Base-by-base conservation (phyloP, 768 basidiomycete genomes). In the Exidia glandulosa region DNA sequence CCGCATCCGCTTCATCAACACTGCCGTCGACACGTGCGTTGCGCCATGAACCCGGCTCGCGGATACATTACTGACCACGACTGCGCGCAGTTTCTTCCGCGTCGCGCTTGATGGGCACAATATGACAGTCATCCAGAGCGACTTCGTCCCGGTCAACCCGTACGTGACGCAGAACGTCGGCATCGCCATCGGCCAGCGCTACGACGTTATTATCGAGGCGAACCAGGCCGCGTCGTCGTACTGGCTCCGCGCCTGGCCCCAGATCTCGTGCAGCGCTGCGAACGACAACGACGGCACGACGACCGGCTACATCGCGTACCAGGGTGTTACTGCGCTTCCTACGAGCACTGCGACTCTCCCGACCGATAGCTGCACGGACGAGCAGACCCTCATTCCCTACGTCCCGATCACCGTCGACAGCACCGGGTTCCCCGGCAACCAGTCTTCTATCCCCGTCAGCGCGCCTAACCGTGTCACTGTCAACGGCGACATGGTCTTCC, bases 1-100 rank as follows among this genome's bases (percentile, higher is more conserved):
- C 36, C 59, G 59, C n/a, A 25, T 60, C 25, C 59, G 59, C 5
- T 37, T 56, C 54, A 47, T 60, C 54, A 60, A 60, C 59, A 36
- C 54, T n/a, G 29, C 34, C 25, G 59, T 37, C 12, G 37, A 52
- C 30, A 48, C 55, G 27, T 29, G 50, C 13, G 27, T 54, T 31
- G 25, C 47, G 7, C 14, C 13, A 14, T 9, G 9, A 25, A 13
- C 9, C 41, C 5, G 16, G 41, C 41, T 12, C 6, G 9, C 12
- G 41, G 16, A 19, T 45, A 1, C 19, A 9, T 29, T 6, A 31
- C 23, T 54, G 10, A n/a, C 10, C 36, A 37, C 19, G 10, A 9
- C 10, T 19, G 10, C 27, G 9, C 25, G 10, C 14, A 54, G 27
- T 14, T 56, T 56, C 52, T 60, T 60, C 59, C 27, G 32, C 30